Conservation (phyloP, 352 stramenopile genomes). For the Aphanomyces euteiches region DNA sequence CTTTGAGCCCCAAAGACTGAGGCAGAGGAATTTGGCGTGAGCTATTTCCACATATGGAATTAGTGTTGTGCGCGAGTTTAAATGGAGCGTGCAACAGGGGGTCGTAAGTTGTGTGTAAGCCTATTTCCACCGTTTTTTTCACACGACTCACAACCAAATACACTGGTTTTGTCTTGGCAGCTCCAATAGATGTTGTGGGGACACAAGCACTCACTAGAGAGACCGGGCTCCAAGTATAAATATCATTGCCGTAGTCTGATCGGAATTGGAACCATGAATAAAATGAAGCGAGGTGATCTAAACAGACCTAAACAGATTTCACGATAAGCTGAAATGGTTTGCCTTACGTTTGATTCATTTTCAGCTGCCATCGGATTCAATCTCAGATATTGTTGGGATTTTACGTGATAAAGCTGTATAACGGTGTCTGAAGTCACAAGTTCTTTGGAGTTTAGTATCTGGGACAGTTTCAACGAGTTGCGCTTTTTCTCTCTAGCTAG, state of each 20-base stretch:
- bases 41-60: constrained; percentile 1
- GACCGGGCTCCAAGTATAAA: not conserved
- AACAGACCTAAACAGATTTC: constrained; percentile 14
- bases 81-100: not conserved
- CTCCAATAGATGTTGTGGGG: not conserved
- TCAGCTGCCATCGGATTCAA: constrained; percentile 15
- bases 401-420: constrained; percentile 26
- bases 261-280: constrained; percentile 30
- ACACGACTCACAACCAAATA: not conserved
- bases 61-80: not conserved
- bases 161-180: constrained; percentile 7
- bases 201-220: constrained; percentile 7
- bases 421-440: constrained; percentile 13
- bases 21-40: constrained; percentile 7
- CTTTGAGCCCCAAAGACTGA: not conserved
- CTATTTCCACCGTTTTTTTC: not conserved
- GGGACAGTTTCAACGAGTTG: not conserved
- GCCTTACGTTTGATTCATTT: constrained; percentile 6
- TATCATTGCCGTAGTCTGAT: not conserved
- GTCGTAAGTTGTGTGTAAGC: not conserved
- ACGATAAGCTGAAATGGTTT: not conserved
- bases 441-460: not conserved
- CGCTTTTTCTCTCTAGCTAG: constrained; percentile 27
- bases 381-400: constrained; percentile 30
- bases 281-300: constrained; percentile 20